Evolutionary conservation across 2,329 filamentous ascomycete genomes (phyloP).

Genomic region (Dothiorella sarmentorum): DNA sequence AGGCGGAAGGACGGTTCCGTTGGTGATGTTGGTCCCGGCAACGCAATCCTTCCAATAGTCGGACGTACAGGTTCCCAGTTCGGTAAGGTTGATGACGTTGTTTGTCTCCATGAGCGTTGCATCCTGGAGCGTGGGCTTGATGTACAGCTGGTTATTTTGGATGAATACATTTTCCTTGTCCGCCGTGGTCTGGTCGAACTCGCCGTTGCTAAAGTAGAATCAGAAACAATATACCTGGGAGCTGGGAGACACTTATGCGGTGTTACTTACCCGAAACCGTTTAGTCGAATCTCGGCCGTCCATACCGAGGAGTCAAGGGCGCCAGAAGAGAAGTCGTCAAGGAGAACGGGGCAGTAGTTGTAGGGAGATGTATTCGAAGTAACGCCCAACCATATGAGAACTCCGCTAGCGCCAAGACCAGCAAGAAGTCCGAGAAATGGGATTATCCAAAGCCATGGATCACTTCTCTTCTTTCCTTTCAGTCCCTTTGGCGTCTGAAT

Average conservation of each 20-base stretch:
- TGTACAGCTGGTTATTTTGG: constrained; percentile 33
- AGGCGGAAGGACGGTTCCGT: constrained; percentile 48
- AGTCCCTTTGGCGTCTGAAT: constrained; percentile 7
- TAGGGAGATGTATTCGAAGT: background rate
- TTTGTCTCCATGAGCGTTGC: constrained; percentile 22
- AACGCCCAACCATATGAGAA: background rate
- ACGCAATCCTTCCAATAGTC: constrained; percentile 19
- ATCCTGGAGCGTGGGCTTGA: constrained; percentile 18
- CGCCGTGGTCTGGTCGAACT: constrained; percentile 55
- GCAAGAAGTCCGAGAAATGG: constrained; percentile 1
- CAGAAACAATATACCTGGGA: background rate
- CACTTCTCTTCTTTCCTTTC: background rate
- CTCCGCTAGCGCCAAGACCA: background rate
- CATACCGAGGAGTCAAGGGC: constrained; percentile 37
- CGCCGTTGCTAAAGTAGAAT: constrained; percentile 32
- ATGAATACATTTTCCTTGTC: constrained; percentile 52
- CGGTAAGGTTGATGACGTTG: constrained; percentile 42
- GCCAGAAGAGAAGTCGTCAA: constrained; percentile 15
- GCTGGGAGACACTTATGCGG: too few relatives aligned
- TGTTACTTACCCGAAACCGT: constrained; percentile 31
- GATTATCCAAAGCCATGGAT: constrained; percentile 16
- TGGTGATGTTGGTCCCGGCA: constrained; percentile 43
- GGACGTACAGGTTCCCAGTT: constrained; percentile 9
- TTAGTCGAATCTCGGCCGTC: constrained; percentile 48
- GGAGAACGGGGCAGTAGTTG: constrained; percentile 9